Evolutionary conservation across 2,329 filamentous ascomycete genomes (phyloP), one percentile per base, ranked within the genome.

Genomic region (Xylariaceae sp.): DNA sequence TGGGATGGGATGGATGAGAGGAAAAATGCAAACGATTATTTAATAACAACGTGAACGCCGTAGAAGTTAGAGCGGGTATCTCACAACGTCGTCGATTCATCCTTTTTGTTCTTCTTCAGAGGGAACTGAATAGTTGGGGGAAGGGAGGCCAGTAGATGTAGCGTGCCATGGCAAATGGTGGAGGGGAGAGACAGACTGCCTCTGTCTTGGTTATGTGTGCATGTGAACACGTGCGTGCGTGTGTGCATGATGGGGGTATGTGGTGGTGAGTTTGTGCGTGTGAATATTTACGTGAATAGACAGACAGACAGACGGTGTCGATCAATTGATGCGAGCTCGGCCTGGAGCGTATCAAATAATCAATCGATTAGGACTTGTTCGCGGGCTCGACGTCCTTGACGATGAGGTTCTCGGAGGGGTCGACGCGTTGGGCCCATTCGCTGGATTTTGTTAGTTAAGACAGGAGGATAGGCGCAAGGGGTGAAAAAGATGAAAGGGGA

Each of bases 381-480:
- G 61, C 45, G 42, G 51, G 18, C 23, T 30, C 23, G 23, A 30
- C 23, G 18, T 74, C 76, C 72, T 86, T 88, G 55, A 77, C 68
- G 67, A 89, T 88, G 62, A 89, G 75, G 58, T 82, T 81, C 47
- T 89, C 86, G 2, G 80, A 78, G 23, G 83, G 78, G 60, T 78
- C 78, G 47, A 87, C 84, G 58, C 85, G 77, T 69, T 88, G 86
- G 44, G 86, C 86, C 85, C 86, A 89, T 75, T 86, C 84, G 23
- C 84, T 87, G 58, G 39, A 61, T 13, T 59, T 3, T 23, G 18
- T 23, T 23, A 3, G 18, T 2, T 23, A 23, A 23, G 18, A 23
- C 18, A 23, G 18, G 18, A 23, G 18, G 18, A 3, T 2, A 23
- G 18, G 18, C 18, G 18, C 18, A 23, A n/a, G n/a, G n/a, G n/a